A percentile compares a stretch with the other conserved stretches of the same genome.
These are phyloP conservation scores for Xanthoconium stramineum DNA, from an alignment of 768 basidiomycete species.

Conservation along the genomic window DNA sequence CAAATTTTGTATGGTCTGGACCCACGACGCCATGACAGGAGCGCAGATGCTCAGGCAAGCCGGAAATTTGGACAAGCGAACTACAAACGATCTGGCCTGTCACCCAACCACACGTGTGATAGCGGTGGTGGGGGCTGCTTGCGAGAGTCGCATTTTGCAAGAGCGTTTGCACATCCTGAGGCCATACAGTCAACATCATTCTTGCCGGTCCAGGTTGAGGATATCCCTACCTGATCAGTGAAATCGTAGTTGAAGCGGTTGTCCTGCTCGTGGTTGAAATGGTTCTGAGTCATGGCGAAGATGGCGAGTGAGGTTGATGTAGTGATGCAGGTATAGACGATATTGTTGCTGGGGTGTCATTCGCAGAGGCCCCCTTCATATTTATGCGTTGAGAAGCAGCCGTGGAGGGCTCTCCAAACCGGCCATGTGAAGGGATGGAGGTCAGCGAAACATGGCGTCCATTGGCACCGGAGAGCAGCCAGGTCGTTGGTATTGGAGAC, in stretches of 20 bases:
- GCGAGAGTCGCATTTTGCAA: background rate
- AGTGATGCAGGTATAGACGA: background rate
- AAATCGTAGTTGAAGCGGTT: slow-evolving; percentile 5
- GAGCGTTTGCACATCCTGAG: slow-evolving; percentile 10
- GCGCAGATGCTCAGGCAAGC: slow-evolving; percentile 24
- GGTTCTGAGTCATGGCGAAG: background rate
- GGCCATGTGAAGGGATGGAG: slow-evolving; percentile 21
- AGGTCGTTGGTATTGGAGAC: slow-evolving; percentile 12
- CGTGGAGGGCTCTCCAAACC: slow-evolving; percentile 21
- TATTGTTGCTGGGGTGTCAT: slow-evolving; percentile 4
- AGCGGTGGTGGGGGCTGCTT: background rate
- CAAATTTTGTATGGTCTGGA: slow-evolving; percentile 4
- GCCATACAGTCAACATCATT: slow-evolving; percentile 1
- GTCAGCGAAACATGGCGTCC: slow-evolving; percentile 3
- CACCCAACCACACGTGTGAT: slow-evolving; percentile 20
- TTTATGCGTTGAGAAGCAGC: slow-evolving; percentile 14
- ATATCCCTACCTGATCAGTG: slow-evolving; percentile 8
- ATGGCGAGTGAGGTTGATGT: background rate
- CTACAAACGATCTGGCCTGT: background rate
- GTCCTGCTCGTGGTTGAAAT: too few relatives aligned
- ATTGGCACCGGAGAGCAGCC: slow-evolving; percentile 17
- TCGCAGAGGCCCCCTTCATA: slow-evolving; percentile 6
- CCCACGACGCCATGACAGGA: slow-evolving; percentile 17
- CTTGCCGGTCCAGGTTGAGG: background rate
- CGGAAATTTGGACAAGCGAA: background rate